A percentile compares a stretch with the other conserved stretches of the same genome.
Conservation (phyloP, 2,329 filamentous ascomycete species). For the Colletotrichum limetticola region DNA sequence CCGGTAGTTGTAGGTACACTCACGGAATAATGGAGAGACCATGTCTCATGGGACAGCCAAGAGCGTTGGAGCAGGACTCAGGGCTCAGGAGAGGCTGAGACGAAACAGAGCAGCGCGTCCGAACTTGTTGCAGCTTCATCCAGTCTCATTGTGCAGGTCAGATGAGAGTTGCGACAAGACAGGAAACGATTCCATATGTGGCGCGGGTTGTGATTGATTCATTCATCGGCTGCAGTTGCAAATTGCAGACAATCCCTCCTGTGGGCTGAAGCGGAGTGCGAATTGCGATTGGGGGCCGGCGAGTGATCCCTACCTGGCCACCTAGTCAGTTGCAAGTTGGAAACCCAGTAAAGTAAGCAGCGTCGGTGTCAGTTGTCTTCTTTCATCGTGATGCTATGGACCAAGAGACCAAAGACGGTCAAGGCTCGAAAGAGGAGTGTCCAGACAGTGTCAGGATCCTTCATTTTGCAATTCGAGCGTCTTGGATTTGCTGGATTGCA, state of each 20-base stretch:
- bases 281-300: not conserved
- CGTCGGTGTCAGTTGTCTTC: not conserved
- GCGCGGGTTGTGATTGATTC: not conserved
- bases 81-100: conserved; percentile 18
- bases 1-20: not conserved
- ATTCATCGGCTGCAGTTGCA: not conserved
- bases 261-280: not conserved
- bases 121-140: conserved; percentile 34
- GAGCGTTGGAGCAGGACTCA: conserved; percentile 9
- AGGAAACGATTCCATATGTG: conserved; percentile 11
- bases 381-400: not conserved
- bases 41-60: conserved; percentile 21
- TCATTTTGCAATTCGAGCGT: conserved; percentile 8
- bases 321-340: not conserved
- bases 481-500: conserved; percentile 20
- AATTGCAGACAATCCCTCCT: not conserved
- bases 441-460: conserved; percentile 13
- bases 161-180: conserved; percentile 21
- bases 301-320: not conserved
- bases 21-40: not conserved
- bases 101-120: conserved; percentile 32
- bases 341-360: not conserved
- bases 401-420: not conserved
- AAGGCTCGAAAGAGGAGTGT: not conserved
- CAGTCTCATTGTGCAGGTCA: conserved; percentile 7